phyloP scores from a whole-genome alignment of 2,329 filamentous ascomycete species.

The Polytolypa hystricis region DNA sequence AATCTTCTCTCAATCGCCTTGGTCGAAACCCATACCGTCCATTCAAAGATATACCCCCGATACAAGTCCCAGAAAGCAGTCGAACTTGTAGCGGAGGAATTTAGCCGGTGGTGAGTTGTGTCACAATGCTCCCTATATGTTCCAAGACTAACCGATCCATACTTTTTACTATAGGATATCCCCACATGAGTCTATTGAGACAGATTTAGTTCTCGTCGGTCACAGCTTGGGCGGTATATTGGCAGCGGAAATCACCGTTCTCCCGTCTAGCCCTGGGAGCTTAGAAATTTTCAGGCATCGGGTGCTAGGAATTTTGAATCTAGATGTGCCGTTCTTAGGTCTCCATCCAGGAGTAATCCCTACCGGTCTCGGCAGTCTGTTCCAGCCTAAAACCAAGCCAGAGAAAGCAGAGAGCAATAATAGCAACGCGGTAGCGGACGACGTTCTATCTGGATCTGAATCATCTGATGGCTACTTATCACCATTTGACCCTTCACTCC shows the following conservation, averaged over 20 bases:
- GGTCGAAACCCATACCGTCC: slow-evolving; percentile 63
- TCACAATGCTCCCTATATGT: too few species aligned
- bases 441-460: slow-evolving; percentile 2
- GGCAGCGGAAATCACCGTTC: slow-evolving; percentile 64
- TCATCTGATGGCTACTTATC: slow-evolving; percentile 9
- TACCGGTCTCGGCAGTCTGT: slow-evolving; percentile 71
- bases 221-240: slow-evolving; percentile 86
- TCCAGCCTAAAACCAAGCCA: slow-evolving; percentile 37
- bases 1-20: slow-evolving; percentile 57
- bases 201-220: slow-evolving; percentile 72
- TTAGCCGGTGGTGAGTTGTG: slow-evolving; percentile 56
- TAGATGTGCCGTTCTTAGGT: slow-evolving; percentile 78
- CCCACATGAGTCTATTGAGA: slow-evolving; percentile 61
- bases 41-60: slow-evolving; percentile 55
- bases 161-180: slow-evolving; percentile 43
- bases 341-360: slow-evolving; percentile 79
- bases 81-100: slow-evolving; percentile 64
- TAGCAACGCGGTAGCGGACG: slow-evolving; percentile 1
- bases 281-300: slow-evolving; percentile 52
- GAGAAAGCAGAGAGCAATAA: slow-evolving; percentile 12
- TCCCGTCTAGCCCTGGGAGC: slow-evolving; percentile 26
- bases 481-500: slow-evolving; percentile 14
- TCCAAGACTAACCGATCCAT: neutral
- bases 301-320: slow-evolving; percentile 68
- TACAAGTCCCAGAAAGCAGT: slow-evolving; percentile 35